These are phyloP conservation scores for Rhinocladiella similis DNA, from an alignment of 2,329 filamentous ascomycete genomes.

Conservation along the genomic window DNA sequence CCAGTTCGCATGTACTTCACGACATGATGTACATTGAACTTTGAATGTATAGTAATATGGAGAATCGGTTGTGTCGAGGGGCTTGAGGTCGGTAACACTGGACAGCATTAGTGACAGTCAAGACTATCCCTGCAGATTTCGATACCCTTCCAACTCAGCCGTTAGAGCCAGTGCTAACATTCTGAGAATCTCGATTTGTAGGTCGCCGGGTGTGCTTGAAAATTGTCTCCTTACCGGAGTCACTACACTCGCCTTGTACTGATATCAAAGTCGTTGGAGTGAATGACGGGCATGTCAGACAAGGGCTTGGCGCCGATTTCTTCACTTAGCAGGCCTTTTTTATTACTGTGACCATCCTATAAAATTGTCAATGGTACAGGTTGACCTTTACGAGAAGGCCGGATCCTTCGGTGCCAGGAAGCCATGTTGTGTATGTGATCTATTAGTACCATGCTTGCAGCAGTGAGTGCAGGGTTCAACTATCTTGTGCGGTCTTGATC, in stretches of 20 bases:
- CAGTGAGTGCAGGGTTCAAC: too few relatives aligned
- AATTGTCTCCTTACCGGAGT: neutral
- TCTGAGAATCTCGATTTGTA: neutral
- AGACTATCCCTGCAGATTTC: neutral
- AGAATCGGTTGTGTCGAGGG: conserved; percentile 74
- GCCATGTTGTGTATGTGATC: too few relatives aligned
- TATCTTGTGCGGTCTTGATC: too few relatives aligned
- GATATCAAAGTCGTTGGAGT: too few relatives aligned
- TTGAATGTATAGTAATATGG: conserved; percentile 98
- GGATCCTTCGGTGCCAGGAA: too few relatives aligned
- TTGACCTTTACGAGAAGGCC: too few relatives aligned
- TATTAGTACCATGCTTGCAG: too few relatives aligned
- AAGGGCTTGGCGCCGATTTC: too few relatives aligned
- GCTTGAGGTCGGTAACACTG: conserved; percentile 87
- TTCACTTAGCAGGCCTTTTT: too few relatives aligned
- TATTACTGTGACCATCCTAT: too few relatives aligned
- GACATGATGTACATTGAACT: conserved; percentile 96
- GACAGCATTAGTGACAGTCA: conserved; percentile 8
- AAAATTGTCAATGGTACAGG: too few relatives aligned
- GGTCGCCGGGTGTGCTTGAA: neutral
- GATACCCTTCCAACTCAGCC: conserved; percentile 32
- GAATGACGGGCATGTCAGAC: too few relatives aligned
- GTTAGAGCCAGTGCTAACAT: conserved; percentile 29
- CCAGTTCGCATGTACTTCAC: conserved; percentile 83
- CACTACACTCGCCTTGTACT: neutral